These are phyloP conservation scores for Rhodotorula kratochvilovae DNA, from an alignment of 768 basidiomycete genomes.

Conservation along the genomic window DNA sequence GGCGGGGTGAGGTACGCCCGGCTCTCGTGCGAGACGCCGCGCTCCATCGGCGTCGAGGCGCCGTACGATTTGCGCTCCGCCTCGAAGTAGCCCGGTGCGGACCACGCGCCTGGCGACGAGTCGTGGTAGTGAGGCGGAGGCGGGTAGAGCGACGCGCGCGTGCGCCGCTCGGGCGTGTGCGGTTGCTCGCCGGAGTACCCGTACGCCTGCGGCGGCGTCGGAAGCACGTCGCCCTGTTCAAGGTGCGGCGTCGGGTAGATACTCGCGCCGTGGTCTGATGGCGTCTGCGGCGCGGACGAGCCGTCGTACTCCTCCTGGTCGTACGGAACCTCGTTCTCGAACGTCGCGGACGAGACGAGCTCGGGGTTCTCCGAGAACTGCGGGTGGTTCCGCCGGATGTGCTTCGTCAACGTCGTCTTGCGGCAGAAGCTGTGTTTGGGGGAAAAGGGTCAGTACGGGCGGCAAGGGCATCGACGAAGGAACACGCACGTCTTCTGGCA, in stretches of 20 bases:
- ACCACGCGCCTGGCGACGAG: background rate
- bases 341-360: slow-evolving; percentile 15
- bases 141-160: background rate
- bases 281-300: slow-evolving; percentile 2
- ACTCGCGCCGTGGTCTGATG: background rate
- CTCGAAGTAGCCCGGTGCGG: slow-evolving; percentile 8
- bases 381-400: slow-evolving; percentile 47
- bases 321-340: slow-evolving; percentile 8
- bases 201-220: background rate
- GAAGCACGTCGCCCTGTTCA: background rate
- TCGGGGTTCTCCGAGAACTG: slow-evolving; percentile 23
- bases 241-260: background rate
- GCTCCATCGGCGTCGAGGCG: background rate
- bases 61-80: background rate
- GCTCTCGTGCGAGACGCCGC: background rate
- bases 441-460: background rate
- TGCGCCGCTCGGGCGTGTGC: background rate
- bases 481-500: slow-evolving; percentile 45
- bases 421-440: slow-evolving; percentile 45
- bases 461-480: background rate
- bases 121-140: background rate
- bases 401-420: slow-evolving; percentile 50
- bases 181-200: background rate
- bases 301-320: background rate
- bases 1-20: slow-evolving; percentile 1